Base-by-base conservation (phyloP, 2,329 filamentous ascomycete genomes). In the Ceratocystis smalleyi region DNA sequence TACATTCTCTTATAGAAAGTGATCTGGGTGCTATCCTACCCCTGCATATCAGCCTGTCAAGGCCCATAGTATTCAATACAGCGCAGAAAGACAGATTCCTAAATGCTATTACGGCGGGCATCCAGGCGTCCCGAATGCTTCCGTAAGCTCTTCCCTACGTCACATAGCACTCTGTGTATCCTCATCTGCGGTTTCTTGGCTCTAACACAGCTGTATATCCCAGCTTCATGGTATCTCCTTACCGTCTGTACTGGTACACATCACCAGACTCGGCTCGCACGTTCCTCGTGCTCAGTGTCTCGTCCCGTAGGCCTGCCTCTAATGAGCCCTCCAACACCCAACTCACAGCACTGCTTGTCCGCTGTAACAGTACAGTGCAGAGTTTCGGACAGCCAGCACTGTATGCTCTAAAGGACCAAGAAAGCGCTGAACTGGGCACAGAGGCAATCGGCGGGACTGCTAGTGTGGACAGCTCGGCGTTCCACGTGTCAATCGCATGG, bases 401-500 rank as follows among this genome's bases (percentile, higher is more conserved):
- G 1, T 97, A 97, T 73, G 73, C 75, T 64, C 69, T 69, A 62
- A 68, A 61, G 32, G 64, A 66, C 5, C 66, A 63, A 3, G 72
- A 24, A n/a, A 57, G 54, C 7, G 17, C 30, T 7, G n/a, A 35
- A n/a, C 1, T 30, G n/a, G 17, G 10, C 30, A 17, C 17, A 8
- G 51, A 30, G 5, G 17, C 24, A 71, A 67, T 12, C n/a, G 19
- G 24, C 19, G 30, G 30, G 2, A 22, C 22, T 3, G 7, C 17
- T n/a, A 30, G 17, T 5, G 71, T 68, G 43, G 71, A 69, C 43
- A 69, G 70, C 3, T 73, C 78, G 60, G 83, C 81, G 24, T 96
- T 96, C 71, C 94, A 99, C 74, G 77, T 97, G 66, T 96, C 91
- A 57, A 83, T 99, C 64, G 94, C 87, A 0, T 97, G 92, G 94